Evolutionary conservation across 805 yeast species (phyloP), one percentile per base, ranked within the genome.

Genomic region (Candida mattraensis): DNA sequence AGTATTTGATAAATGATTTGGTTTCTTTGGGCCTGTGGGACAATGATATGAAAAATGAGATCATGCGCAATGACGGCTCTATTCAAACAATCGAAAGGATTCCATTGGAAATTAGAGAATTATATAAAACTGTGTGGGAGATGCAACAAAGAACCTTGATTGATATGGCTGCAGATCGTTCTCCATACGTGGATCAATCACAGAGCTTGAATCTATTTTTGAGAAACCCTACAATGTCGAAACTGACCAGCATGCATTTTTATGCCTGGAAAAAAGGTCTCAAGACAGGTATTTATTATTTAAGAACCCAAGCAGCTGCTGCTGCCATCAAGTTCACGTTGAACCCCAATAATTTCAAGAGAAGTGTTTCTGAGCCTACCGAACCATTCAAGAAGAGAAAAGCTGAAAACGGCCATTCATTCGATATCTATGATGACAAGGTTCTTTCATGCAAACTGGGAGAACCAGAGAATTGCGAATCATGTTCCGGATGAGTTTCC

Each of bases 211-310:
- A 91, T 62, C 79, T 93, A 47, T 89, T 87, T 67, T 72, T 93
- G 63, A 78, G 76, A 59, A 81, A 80, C 43, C 97, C 97, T 42
- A 88, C 98, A 2, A 85, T 87, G 91, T 95, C 96, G 54, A 93
- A 93, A 64, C 74, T 93, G 58, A 93, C 98, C 5, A 80, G 93
- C 47, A 93, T 93, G 97, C 99, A 93, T 64, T 93, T 93, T 72
- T 91, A 93, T 60, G 98, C 96, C 30, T 93, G 99, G 99, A 85
- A 86, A 71, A 87, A 85, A 70, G 99, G 99, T 43, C 76, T 93
- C 60, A 93, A 93, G 75, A 93, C 99, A 5, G 99, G 99, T 56
- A 91, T 93, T 94, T 93, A 93, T 72, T 93, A 93, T 66, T 71
- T 93, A 63, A 82, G 98, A 66, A 91, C 98, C 8, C 95, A 87